Base-by-base conservation (phyloP, 2,329 filamentous ascomycete species). In the Sporothrix humicola region DNA sequence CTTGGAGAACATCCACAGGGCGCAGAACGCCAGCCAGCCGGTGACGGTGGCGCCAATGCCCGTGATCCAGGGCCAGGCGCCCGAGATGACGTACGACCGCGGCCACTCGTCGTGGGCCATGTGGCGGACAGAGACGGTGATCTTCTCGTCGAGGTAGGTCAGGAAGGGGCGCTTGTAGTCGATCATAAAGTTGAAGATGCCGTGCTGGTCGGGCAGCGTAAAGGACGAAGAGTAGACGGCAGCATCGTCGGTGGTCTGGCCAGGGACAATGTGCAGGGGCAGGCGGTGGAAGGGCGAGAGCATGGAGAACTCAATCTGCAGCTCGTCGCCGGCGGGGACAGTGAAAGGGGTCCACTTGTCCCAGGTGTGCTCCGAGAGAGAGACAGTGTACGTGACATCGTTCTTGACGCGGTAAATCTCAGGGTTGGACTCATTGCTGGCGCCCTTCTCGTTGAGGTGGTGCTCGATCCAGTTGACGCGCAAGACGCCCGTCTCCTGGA, bases 261-360 rank as follows among this genome's bases (percentile, higher is more conserved):
- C 77, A 15, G 89, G 88, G 56, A 77, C 76, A 17, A 89, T 87
- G 26, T 73, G 54, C 59, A 99, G 90, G 74, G 90, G 86, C 48
- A 98, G 87, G 58, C 96, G 95, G 85, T 98, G 92, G 89, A 98
- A 98, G 73, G 96, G 95, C 1, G 95, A 98, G 65, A 99, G 92
- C 96, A 98, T 99, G 85, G 91, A 95, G 86, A 98, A 98, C 83
- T 99, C 96, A 75, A 99, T 93, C 83, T 99, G 96, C 48, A 99
- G 81, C 42, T 86, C 87, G 81, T 99, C 96, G 75, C 84, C 86
- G 9, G 86, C 80, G 26, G 93, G 90, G 23, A 92, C 85, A 56
- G 85, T 85, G 83, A 94, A 98, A 63, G 95, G 92, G 6, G 85
- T 83, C 85, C 91, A 97, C 80, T 90, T 88, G 81, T 93, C 89